These are phyloP conservation scores for Acarospora socialis DNA, from an alignment of 2,329 filamentous ascomycete genomes.

Conservation along the genomic window DNA sequence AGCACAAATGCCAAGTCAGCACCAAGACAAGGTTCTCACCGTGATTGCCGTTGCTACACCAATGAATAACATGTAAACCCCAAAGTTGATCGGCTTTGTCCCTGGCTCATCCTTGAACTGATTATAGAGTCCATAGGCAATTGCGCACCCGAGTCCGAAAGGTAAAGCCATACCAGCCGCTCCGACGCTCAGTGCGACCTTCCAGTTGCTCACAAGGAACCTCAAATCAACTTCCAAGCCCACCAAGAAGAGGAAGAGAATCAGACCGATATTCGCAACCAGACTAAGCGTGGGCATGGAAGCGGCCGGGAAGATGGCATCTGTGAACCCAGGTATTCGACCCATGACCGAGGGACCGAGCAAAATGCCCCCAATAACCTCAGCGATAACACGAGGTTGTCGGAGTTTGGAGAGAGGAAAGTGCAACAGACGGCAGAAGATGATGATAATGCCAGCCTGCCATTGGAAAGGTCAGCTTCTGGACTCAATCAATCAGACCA, in stretches of 20 bases:
- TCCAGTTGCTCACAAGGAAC: slow-evolving; percentile 67
- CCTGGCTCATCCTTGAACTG: slow-evolving; percentile 48
- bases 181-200: slow-evolving; percentile 61
- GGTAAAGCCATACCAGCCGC: slow-evolving; percentile 67
- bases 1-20: slow-evolving; percentile 1
- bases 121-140: slow-evolving; percentile 68
- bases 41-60: slow-evolving; percentile 91
- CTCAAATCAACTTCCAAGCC: slow-evolving; percentile 75
- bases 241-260: slow-evolving; percentile 77
- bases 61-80: slow-evolving; percentile 61
- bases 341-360: slow-evolving; percentile 82
- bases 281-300: slow-evolving; percentile 64
- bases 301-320: slow-evolving; percentile 58
- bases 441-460: slow-evolving; percentile 59
- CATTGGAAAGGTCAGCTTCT: not conserved
- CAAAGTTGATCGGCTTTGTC: slow-evolving; percentile 44
- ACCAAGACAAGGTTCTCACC: slow-evolving; percentile 27
- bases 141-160: slow-evolving; percentile 66
- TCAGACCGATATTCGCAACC: slow-evolving; percentile 69
- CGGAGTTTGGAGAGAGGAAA: slow-evolving; percentile 63
- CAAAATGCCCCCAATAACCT: slow-evolving; percentile 72
- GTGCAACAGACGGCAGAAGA: slow-evolving; percentile 60
- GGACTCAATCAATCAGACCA: not conserved
- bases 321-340: slow-evolving; percentile 63
- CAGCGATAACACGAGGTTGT: slow-evolving; percentile 70